Evolutionary conservation across 2,329 filamentous ascomycete species (phyloP), one percentile per base, ranked within the genome.

Genomic region (Aspergillus sojae): DNA sequence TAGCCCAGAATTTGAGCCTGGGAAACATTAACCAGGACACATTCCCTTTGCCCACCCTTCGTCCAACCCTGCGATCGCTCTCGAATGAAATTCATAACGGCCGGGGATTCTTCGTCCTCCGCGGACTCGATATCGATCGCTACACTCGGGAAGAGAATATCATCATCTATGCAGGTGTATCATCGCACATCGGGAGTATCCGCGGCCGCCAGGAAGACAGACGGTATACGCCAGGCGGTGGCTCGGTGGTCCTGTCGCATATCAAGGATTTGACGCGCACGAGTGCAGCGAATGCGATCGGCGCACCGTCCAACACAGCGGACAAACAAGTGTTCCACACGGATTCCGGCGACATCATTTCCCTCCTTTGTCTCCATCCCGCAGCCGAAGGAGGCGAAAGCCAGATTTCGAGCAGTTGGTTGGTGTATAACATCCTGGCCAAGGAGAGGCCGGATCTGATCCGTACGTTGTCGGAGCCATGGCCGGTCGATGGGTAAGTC

Each of bases 261-360:
- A 87, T 91, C 75, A 90, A 87, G 71, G 88, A 91, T 68, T 77
- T 91, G 5, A 77, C 70, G 39, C 60, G 65, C 36, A 62, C 60
- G 1, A 67, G 65, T 2, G 65, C 76, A 19, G 69, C 68, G 9
- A 74, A 66, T 16, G 70, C 72, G 14, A 82, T 83, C 54, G 77
- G 79, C 0, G 75, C 78, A 0, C 80, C 81, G 0, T 79, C 79
- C 0, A 81, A 82, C 65, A 82, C 81, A 0, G 72, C 68, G 1
- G 65, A 76, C 36, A 77, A 77, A 34, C 74, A 78, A 34, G 72
- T 88, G 73, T 87, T 87, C 62, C 86, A 87, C 69, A 88, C 85
- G 0, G 85, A 87, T 70, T 72, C 78, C 0, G 84, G 84, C 1
- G 85, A 88, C 64, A 79, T 87, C 4, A 78, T 87, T 14, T 80